A percentile compares a stretch with the other conserved stretches of the same genome.
Conservation (phyloP, 2,329 filamentous ascomycete species). For the Arthrobotrys sinensis region DNA sequence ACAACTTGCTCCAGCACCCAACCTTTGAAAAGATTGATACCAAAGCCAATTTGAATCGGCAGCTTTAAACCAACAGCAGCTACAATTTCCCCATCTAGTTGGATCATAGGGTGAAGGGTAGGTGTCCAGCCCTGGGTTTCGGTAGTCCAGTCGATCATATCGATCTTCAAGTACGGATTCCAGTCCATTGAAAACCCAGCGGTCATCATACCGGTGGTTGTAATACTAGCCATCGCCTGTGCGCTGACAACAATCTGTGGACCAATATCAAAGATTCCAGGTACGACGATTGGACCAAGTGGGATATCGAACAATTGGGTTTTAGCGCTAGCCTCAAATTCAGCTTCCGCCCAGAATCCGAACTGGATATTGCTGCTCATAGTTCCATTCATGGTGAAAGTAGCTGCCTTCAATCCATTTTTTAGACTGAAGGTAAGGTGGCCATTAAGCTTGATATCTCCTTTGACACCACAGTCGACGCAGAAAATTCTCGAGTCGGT, state of each 20-base stretch:
- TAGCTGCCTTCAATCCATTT: slow-evolving; percentile 45
- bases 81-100: slow-evolving; percentile 44
- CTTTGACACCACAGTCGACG: slow-evolving; percentile 48
- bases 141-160: slow-evolving; percentile 48
- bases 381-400: slow-evolving; percentile 55
- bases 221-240: slow-evolving; percentile 39
- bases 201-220: slow-evolving; percentile 39
- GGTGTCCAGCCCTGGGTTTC: slow-evolving; percentile 49
- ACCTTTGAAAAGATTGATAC: slow-evolving; percentile 46
- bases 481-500: slow-evolving; percentile 48
- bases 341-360: slow-evolving; percentile 31
- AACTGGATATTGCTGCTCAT: slow-evolving; percentile 49
- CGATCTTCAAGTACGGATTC: slow-evolving; percentile 47
- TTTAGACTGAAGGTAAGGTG: slow-evolving; percentile 51
- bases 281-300: slow-evolving; percentile 37
- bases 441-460: slow-evolving; percentile 46
- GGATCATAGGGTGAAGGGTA: slow-evolving; percentile 43
- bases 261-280: slow-evolving; percentile 45
- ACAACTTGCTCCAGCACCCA: slow-evolving; percentile 43
- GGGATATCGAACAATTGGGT: slow-evolving; percentile 50
- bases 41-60: slow-evolving; percentile 43
- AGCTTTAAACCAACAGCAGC: slow-evolving; percentile 37
- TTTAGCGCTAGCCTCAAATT: slow-evolving; percentile 27
- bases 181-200: slow-evolving; percentile 53
- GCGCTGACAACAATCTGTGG: slow-evolving; percentile 47